Conservation (phyloP, 108 stramenopile genomes). For the Fragilaria crotonensis region DNA sequence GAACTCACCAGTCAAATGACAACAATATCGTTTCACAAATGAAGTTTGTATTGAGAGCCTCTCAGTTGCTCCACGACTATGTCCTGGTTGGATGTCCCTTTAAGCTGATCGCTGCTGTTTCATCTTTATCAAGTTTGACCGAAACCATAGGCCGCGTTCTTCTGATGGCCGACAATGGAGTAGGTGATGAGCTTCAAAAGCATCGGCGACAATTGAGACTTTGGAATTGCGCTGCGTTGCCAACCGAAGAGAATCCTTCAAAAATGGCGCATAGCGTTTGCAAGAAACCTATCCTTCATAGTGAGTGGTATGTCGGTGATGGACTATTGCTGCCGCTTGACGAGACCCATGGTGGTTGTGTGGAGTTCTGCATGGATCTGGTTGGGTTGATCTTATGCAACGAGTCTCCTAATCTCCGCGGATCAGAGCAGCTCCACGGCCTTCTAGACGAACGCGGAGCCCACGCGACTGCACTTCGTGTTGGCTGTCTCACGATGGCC, state of each 20-base stretch:
- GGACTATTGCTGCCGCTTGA: conserved; percentile 69
- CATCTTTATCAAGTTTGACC: conserved; percentile 33
- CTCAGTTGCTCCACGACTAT: conserved; percentile 50
- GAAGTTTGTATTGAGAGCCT: conserved; percentile 38
- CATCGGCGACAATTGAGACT: conserved; percentile 8
- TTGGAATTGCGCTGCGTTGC: neutral
- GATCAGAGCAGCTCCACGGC: conserved; percentile 24
- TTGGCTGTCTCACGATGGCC: conserved; percentile 31
- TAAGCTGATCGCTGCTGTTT: conserved; percentile 20
- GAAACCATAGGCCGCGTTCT: conserved; percentile 53
- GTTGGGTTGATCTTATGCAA: conserved; percentile 10
- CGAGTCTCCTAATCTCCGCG: conserved; percentile 5
- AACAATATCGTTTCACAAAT: conserved; percentile 24
- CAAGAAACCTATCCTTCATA: conserved; percentile 39
- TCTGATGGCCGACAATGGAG: conserved; percentile 53
- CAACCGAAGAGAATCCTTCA: neutral
- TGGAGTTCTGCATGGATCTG: conserved; percentile 46
- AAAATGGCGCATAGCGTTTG: neutral
- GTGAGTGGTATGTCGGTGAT: conserved; percentile 80
- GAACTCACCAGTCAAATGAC: conserved; percentile 8
- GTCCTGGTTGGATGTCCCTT: conserved; percentile 30
- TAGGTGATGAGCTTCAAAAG: conserved; percentile 57
- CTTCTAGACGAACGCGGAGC: conserved; percentile 56
- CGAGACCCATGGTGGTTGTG: conserved; percentile 32
- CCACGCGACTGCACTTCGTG: conserved; percentile 46